Evolutionary conservation across 768 basidiomycete genomes (phyloP).

Genomic region (Dioszegia crocea): DNA sequence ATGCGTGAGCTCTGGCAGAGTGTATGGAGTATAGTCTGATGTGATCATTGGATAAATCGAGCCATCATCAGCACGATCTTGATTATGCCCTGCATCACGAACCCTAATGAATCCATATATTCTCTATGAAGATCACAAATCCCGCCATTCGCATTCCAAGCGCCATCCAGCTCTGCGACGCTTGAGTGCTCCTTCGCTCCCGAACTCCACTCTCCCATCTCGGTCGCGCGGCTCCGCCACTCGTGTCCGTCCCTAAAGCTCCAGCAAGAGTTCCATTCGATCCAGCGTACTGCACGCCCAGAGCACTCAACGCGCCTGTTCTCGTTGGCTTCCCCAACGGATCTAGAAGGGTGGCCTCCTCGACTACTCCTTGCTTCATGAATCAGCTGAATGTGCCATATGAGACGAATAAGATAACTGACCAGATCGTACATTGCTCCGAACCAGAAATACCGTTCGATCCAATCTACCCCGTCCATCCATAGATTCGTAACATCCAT

Average conservation of each 20-base stretch:
- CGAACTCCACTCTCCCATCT: conserved; percentile 3
- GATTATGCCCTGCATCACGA: too few relatives aligned
- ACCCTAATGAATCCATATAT: not conserved
- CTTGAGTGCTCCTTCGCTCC: not conserved
- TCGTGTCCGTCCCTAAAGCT: not conserved
- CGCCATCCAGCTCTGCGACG: not conserved
- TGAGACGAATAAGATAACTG: conserved; percentile 2
- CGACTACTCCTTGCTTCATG: conserved; percentile 28
- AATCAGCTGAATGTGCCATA: not conserved
- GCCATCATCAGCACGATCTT: too few relatives aligned
- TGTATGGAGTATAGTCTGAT: too few relatives aligned
- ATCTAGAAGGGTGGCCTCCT: conserved; percentile 16
- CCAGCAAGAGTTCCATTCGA: conserved; percentile 17
- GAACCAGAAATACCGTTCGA: conserved; percentile 64
- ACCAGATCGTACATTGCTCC: conserved; percentile 59
- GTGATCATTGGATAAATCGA: too few relatives aligned
- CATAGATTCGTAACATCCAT: conserved; percentile 57
- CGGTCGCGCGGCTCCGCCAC: not conserved
- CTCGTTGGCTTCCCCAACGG: conserved; percentile 5
- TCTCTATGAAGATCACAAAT: not conserved
- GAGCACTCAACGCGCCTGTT: conserved; percentile 21
- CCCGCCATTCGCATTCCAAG: not conserved
- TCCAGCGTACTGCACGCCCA: conserved; percentile 26
- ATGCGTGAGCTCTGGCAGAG: too few relatives aligned
- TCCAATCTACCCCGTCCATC: conserved; percentile 57